These are phyloP conservation scores for Camelina neglecta DNA, from an alignment of 345 rosid genomes.

Conservation along the genomic window DNA sequence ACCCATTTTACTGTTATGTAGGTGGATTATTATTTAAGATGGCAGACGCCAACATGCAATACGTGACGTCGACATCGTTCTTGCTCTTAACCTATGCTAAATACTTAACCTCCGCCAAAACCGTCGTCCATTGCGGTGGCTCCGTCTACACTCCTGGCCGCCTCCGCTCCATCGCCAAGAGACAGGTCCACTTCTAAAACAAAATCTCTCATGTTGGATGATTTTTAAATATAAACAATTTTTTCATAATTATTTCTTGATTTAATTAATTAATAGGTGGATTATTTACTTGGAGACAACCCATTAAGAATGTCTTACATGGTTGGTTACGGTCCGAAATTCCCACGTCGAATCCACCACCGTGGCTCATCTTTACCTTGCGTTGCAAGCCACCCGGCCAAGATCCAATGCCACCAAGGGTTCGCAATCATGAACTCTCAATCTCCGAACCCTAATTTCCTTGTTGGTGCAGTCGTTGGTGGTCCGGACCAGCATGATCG, in stretches of 20 bases:
- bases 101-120: conserved; percentile 51
- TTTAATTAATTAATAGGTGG: conserved; percentile 55
- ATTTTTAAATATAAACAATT: not conserved
- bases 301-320: conserved; percentile 89
- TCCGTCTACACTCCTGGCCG: conserved; percentile 51
- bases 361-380: conserved; percentile 93
- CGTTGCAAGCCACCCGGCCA: conserved; percentile 64
- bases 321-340: conserved; percentile 89
- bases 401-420: conserved; percentile 76
- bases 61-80: conserved; percentile 66
- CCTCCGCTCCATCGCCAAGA: conserved; percentile 58
- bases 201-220: not conserved
- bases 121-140: conserved; percentile 58
- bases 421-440: conserved; percentile 63
- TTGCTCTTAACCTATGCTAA: conserved; percentile 63
- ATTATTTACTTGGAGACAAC: conserved; percentile 89
- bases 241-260: not conserved
- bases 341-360: conserved; percentile 89
- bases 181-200: conserved; percentile 38
- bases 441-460: conserved; percentile 88
- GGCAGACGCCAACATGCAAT: conserved; percentile 64
- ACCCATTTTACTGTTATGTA: conserved; percentile 21
- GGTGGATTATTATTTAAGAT: conserved; percentile 74
- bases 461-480: conserved; percentile 84
- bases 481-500: conserved; percentile 82